Percentiles rank a stretch among this genome's conserved stretches.
Evolutionary conservation across 306 rosid species (phyloP).

Genomic region (Citrullus mucosospermus): DNA sequence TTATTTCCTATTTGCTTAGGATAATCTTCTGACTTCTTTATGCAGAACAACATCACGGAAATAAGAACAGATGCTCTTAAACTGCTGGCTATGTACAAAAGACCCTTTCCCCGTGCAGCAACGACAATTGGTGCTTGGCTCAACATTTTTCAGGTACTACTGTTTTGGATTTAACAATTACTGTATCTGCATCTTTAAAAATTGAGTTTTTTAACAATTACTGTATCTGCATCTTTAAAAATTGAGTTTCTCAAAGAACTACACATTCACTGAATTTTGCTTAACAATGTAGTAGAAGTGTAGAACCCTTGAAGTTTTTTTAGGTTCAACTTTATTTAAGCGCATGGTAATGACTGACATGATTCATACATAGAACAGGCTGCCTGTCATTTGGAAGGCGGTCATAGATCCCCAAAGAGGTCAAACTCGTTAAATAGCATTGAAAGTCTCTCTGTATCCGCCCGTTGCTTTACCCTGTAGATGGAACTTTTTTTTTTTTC

Average conservation of each 20-base stretch:
- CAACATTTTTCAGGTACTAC: slow-evolving; percentile 78
- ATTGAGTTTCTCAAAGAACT: background rate
- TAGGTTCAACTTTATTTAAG: background rate
- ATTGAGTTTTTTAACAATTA: background rate
- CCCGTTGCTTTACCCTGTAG: background rate
- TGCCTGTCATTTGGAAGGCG: background rate
- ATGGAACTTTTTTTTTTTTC: background rate
- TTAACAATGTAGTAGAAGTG: background rate
- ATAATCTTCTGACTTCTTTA: background rate
- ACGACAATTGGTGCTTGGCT: slow-evolving; percentile 93
- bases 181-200: background rate
- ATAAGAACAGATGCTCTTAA: slow-evolving; percentile 92
- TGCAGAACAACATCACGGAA: slow-evolving; percentile 87
- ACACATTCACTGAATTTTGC: background rate
- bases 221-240: background rate
- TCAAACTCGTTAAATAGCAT: background rate
- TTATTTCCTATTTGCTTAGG: background rate
- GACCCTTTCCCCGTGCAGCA: slow-evolving; percentile 82
- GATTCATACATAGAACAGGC: background rate
- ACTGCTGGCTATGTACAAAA: slow-evolving; percentile 68
- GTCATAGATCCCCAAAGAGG: background rate
- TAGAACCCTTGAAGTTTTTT: background rate
- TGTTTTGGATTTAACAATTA: background rate
- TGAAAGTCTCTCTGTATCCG: background rate
- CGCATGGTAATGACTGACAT: background rate